Percentiles rank a stretch among this genome's conserved stretches.
Conservation (phyloP, 768 basidiomycete species). For the Mycena capillaripes region DNA sequence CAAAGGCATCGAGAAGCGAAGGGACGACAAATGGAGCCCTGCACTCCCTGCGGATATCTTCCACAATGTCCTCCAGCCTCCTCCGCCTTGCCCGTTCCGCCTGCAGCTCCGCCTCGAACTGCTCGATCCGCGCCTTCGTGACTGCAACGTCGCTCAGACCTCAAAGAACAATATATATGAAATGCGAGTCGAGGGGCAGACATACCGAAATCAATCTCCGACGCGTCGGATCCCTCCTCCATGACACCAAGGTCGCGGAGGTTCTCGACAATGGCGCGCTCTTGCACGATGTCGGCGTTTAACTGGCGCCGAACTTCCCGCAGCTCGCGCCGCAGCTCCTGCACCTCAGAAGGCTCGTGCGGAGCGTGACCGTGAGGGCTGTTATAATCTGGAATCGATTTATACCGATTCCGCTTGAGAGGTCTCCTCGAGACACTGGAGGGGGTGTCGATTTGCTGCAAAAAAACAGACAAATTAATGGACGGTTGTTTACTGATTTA, state of each 20-base stretch:
- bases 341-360: background rate
- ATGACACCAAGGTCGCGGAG: slow-evolving; percentile 33
- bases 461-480: background rate
- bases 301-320: slow-evolving; percentile 44
- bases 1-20: slow-evolving; percentile 52
- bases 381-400: background rate
- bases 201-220: slow-evolving; percentile 15
- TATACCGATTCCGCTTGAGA: slow-evolving; percentile 7
- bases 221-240: background rate
- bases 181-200: background rate
- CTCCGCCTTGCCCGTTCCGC: slow-evolving; percentile 30
- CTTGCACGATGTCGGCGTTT: slow-evolving; percentile 39
- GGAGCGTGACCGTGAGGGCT: background rate
- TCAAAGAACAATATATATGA: background rate
- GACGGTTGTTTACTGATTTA: no score
- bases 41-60: slow-evolving; percentile 51
- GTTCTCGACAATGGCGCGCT: slow-evolving; percentile 40
- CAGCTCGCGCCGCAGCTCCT: slow-evolving; percentile 42
- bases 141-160: background rate
- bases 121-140: slow-evolving; percentile 26
- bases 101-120: slow-evolving; percentile 24
- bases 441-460: slow-evolving; percentile 18
- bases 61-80: slow-evolving; percentile 45
- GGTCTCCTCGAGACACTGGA: background rate
- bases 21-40: slow-evolving; percentile 53